These are phyloP conservation scores for Penicillium tannophilum DNA, from an alignment of 495 filamentous ascomycete genomes.

Conservation along the genomic window DNA sequence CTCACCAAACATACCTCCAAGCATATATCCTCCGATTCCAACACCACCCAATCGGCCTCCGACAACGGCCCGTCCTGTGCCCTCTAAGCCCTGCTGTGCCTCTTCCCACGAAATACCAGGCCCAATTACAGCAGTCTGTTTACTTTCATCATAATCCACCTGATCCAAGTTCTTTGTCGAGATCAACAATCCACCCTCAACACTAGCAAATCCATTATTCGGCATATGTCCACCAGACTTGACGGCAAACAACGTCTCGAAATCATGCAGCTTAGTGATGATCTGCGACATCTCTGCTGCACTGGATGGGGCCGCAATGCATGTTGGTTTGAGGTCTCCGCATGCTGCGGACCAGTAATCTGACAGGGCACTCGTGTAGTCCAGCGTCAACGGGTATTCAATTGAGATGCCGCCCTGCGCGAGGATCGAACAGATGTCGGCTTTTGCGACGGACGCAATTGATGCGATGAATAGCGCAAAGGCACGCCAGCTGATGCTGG, in stretches of 20 bases:
- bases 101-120: constrained; percentile 46
- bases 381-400: constrained; percentile 30
- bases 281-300: constrained; percentile 40
- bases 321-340: constrained; percentile 42
- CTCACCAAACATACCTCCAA: constrained; percentile 40
- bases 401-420: constrained; percentile 31
- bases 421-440: constrained; percentile 42
- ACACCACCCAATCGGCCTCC: constrained; percentile 42
- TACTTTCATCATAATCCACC: constrained; percentile 35
- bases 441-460: constrained; percentile 24
- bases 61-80: constrained; percentile 38
- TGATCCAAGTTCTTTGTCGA: constrained; percentile 42
- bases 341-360: constrained; percentile 47
- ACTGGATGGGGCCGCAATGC: constrained; percentile 42
- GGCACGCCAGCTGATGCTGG: constrained; percentile 24
- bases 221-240: constrained; percentile 51
- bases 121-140: constrained; percentile 41
- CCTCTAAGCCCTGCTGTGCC: constrained; percentile 36
- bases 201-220: constrained; percentile 47
- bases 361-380: constrained; percentile 30
- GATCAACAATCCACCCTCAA: constrained; percentile 42
- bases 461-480: constrained; percentile 24
- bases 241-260: constrained; percentile 40
- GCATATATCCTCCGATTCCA: constrained; percentile 44
- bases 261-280: constrained; percentile 39